These are phyloP conservation scores for Ganoderma resinaceum DNA, from an alignment of 1,284 basidiomycete genomes.

Conservation along the genomic window DNA sequence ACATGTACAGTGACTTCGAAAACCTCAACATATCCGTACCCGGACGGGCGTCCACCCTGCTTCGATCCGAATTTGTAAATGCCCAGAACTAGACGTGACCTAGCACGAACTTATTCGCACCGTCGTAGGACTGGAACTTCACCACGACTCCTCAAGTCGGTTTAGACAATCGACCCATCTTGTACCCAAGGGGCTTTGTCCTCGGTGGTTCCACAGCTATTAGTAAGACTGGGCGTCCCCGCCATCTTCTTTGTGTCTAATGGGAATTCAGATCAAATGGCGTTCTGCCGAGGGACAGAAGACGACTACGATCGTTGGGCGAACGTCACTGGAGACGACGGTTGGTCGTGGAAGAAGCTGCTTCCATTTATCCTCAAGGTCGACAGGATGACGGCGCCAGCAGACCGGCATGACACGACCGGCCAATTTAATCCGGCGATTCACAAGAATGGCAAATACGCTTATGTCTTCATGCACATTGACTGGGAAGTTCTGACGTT, in stretches of 20 bases:
- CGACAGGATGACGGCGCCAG: conserved; percentile 22
- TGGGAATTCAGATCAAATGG: conserved; percentile 45
- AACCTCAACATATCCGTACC: conserved; percentile 3
- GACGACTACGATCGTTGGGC: conserved; percentile 43
- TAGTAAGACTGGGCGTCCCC: conserved; percentile 24
- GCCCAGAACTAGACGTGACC: not conserved
- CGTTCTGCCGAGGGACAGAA: conserved; percentile 47
- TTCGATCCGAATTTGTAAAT: conserved; percentile 8
- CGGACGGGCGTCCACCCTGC: not conserved
- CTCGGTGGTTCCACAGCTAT: conserved; percentile 36
- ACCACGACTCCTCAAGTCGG: conserved; percentile 32
- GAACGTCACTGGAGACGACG: conserved; percentile 37
- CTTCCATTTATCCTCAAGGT: conserved; percentile 32
- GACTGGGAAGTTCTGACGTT: conserved; percentile 37
- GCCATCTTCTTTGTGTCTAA: conserved; percentile 1
- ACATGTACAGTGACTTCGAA: conserved; percentile 1
- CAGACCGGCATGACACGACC: conserved; percentile 21
- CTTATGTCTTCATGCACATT: conserved; percentile 6
- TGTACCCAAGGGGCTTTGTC: conserved; percentile 33
- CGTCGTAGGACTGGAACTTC: conserved; percentile 26
- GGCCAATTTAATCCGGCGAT: conserved; percentile 22
- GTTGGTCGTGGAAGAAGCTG: conserved; percentile 41
- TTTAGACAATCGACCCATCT: conserved; percentile 36
- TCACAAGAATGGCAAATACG: conserved; percentile 18
- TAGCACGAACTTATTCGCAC: not conserved